These are phyloP conservation scores for Lachnellula cervina DNA, from an alignment of 2,329 filamentous ascomycete genomes.

Conservation along the genomic window DNA sequence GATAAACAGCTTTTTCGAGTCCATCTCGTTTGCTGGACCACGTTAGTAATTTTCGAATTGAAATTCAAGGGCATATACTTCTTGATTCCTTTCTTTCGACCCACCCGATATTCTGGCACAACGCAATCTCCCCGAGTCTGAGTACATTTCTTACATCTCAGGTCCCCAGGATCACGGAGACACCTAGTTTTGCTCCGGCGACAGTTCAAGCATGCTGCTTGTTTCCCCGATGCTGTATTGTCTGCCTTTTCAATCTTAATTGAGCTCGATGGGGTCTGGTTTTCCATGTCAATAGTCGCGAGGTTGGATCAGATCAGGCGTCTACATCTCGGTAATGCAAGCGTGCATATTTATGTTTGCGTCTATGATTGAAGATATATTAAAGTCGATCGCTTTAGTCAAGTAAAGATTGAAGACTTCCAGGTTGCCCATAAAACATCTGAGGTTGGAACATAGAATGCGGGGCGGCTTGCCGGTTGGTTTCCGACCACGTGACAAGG, in stretches of 20 bases:
- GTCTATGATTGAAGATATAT: no score
- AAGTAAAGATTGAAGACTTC: no score
- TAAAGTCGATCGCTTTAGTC: no score
- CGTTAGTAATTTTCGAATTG: slow-evolving; percentile 13
- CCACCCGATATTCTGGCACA: slow-evolving; percentile 67
- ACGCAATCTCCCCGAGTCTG: slow-evolving; percentile 57
- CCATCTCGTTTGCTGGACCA: slow-evolving; percentile 62
- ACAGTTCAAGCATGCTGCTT: slow-evolving; percentile 58
- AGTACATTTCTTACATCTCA: slow-evolving; percentile 56
- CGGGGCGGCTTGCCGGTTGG: no score
- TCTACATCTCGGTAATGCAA: slow-evolving; percentile 3
- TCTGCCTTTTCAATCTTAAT: slow-evolving; percentile 18
- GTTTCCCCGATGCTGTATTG: slow-evolving; percentile 15
- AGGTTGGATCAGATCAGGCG: neutral
- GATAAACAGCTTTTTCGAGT: slow-evolving; percentile 67
- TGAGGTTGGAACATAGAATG: no score
- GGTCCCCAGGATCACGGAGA: slow-evolving; percentile 48
- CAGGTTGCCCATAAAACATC: no score
- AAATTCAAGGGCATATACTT: slow-evolving; percentile 48
- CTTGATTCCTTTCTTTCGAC: slow-evolving; percentile 70
- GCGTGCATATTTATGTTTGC: neutral
- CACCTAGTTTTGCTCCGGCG: slow-evolving; percentile 65
- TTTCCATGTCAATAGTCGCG: slow-evolving; percentile 14
- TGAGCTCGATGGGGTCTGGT: slow-evolving; percentile 20
- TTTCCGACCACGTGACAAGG: no score